These are phyloP conservation scores for Wickerhamiella alocasiicola DNA, from an alignment of 805 yeast genomes.

Conservation along the genomic window DNA sequence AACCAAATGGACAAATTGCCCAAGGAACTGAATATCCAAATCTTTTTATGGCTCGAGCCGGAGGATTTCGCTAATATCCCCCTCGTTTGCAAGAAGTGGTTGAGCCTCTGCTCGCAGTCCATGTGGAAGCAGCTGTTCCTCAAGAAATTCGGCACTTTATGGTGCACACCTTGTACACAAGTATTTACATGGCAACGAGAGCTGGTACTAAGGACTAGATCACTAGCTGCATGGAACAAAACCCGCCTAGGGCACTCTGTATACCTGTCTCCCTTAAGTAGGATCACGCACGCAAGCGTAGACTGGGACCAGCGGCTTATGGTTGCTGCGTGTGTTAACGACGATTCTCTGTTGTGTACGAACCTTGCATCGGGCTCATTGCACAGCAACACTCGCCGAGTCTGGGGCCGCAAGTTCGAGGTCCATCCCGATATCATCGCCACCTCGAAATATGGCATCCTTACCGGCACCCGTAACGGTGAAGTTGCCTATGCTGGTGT, in stretches of 20 bases:
- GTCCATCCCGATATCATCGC: neutral
- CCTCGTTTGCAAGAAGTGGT: slow-evolving; percentile 25
- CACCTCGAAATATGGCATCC: slow-evolving; percentile 5
- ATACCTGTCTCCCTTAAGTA: slow-evolving; percentile 18
- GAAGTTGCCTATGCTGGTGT: neutral
- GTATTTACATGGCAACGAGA: slow-evolving; percentile 25
- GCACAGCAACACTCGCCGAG: slow-evolving; percentile 1
- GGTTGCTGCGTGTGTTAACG: neutral
- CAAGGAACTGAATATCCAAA: slow-evolving; percentile 19
- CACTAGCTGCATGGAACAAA: slow-evolving; percentile 23
- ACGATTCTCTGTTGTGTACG: neutral
- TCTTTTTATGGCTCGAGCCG: slow-evolving; percentile 20
- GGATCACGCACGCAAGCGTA: slow-evolving; percentile 13
- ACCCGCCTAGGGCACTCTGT: slow-evolving; percentile 20
- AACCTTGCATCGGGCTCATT: slow-evolving; percentile 2
- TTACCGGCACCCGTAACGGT: neutral
- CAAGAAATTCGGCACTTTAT: slow-evolving; percentile 18
- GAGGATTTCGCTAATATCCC: slow-evolving; percentile 20
- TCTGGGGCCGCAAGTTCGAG: neutral
- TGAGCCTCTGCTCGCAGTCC: slow-evolving; percentile 21
- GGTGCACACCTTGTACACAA: slow-evolving; percentile 5
- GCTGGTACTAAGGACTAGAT: slow-evolving; percentile 19
- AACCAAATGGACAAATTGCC: slow-evolving; percentile 15
- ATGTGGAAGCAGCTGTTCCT: slow-evolving; percentile 24
- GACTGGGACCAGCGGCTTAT: slow-evolving; percentile 4